Base-by-base conservation (phyloP, 345 rosid genomes). In the Eucalyptus viminalis region DNA sequence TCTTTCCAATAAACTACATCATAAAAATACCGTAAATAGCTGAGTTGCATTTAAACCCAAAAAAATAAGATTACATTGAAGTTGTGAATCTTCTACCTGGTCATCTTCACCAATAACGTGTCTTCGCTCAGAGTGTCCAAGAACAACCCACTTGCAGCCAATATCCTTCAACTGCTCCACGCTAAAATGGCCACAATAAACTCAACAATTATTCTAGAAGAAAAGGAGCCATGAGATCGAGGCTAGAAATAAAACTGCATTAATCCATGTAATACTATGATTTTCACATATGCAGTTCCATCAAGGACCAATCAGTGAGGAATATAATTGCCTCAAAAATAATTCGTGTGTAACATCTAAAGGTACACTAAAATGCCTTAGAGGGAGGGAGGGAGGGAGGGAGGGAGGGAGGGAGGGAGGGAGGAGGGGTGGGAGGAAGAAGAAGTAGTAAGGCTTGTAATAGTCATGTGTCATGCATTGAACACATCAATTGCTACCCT, bases 111-210 rank as follows among this genome's bases (percentile, higher is more conserved):
- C 99, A 22, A 96, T 97, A 87, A 97, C 50, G 86, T 98, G 99
- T 89, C 99, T 98, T 86, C 99, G 94, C 89, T 98, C 99, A 29
- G 99, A 98, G 92, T 98, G 99, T 87, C 99, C 99, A 88, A 96
- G 97, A 93, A 98, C 94, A 88, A 95, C 99, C 99, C 99, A 97
- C 92, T 96, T 95, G 95, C 98, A 96, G 89, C 99, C 99, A 51
- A 93, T 87, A 91, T 98, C 99, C 92, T 94, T 97, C 90, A 98
- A 87, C 91, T 98, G 99, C 90, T 98, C 99, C 91, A 94, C 99
- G 72, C 99, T 98, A 85, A 93, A 87, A 89, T 69, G 86, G 27
- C 56, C 47, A 86, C 62, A 47, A 45, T 40, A 87, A 60, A 58
- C 34, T 53, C 86, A 44, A 19, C 40, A 58, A 27, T 15, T 14